Conservation (phyloP, 78 protist genomes). For the Emiliania huxleyi region DNA sequence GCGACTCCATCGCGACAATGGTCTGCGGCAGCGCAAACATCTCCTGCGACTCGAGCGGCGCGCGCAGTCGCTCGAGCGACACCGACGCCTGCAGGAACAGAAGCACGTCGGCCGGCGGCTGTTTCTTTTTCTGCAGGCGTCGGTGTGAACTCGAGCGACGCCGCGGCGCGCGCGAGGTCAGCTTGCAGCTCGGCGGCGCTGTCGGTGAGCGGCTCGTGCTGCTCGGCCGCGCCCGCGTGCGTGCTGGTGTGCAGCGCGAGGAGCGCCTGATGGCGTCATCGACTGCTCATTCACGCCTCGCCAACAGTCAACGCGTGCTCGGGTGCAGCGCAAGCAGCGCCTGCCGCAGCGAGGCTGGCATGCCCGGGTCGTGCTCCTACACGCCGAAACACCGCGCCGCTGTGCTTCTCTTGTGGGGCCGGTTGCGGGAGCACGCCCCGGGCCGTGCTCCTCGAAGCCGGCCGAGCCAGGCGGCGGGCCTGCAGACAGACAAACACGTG, state of each 20-base stretch:
- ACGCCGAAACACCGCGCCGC: too few species aligned
- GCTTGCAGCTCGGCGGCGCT: background rate
- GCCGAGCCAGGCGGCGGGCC: background rate
- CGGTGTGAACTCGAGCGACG: background rate
- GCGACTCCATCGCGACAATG: background rate
- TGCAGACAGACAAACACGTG: too few species aligned
- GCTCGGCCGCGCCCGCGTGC: background rate
- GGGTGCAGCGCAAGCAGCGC: background rate
- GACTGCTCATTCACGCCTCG: too few species aligned
- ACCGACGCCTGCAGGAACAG: too few species aligned
- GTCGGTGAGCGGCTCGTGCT: background rate
- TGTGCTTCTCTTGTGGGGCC: too few species aligned
- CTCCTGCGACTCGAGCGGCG: background rate
- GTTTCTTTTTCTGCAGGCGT: too few species aligned
- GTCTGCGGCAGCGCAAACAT: constrained; percentile 1
- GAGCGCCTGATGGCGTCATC: too few species aligned
- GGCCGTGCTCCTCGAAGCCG: background rate
- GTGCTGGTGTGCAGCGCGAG: background rate
- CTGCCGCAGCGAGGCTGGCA: background rate
- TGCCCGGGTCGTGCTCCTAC: background rate
- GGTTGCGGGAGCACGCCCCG: too few species aligned
- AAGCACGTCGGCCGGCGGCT: too few species aligned
- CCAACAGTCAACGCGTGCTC: too few species aligned
- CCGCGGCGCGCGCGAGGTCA: background rate
- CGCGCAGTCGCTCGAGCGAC: background rate